Evolutionary conservation across 257 asterid genomes (phyloP), one percentile per base, ranked within the genome.

Genomic region (Verbena officinalis): DNA sequence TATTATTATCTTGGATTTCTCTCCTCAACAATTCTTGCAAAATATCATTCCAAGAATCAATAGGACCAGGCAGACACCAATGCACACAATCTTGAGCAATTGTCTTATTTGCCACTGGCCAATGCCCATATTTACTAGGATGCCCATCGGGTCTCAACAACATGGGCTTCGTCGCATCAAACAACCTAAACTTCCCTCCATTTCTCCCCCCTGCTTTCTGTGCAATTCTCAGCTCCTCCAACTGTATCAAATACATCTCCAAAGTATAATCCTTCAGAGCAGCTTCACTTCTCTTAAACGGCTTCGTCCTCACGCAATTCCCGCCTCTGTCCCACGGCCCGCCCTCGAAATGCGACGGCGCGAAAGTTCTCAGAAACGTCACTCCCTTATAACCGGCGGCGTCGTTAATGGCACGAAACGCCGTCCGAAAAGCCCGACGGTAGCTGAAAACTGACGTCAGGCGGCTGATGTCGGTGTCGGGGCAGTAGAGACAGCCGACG

Each of bases 331-430:
- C 88, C 95, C 95, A 89, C 6, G 55, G 67, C 15, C 80, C 96
- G 9, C 86, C 86, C 74, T 89, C 96, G 23, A 86, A 89, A 48
- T 89, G 96, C 7, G 95, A 89, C 5, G 95, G 95, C 9, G 95
- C 86, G 38, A 74, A 84, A 0, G 90, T 80, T 34, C 95, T 51
- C 9, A 89, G 36, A 38, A 76, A 82, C 1, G 81, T 46, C 20
- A 84, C 75, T 2, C 95, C 96, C 14, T 68, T 58, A 17, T 63
- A 86, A 0, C 43, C 51, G 3, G 64, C 39, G 7, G 55, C 73
- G 3, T 15, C 21, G 40, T 73, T 76, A 11, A 86, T 79, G 6
- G 88, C 96, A 1, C 78, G 72, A 11, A 89, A 61, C 13, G 96
- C 83, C 1, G 92, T 89, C 5, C 84, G 69, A 65, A 89, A 89